These are phyloP conservation scores for Hypomyces perniciosus DNA, from an alignment of 2,329 filamentous ascomycete species.

Conservation along the genomic window DNA sequence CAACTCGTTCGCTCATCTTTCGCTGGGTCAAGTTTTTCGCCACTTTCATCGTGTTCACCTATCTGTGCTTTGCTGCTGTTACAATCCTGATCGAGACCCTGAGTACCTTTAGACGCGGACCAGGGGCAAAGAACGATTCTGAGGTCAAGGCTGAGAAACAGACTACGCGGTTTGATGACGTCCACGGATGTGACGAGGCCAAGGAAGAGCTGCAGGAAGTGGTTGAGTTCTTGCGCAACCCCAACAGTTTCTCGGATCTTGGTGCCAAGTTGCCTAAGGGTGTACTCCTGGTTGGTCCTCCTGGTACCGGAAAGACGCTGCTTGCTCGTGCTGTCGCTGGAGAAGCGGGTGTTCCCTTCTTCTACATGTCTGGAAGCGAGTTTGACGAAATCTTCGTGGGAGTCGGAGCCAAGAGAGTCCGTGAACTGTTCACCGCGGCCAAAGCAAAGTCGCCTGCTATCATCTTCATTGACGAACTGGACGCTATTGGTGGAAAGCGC, in stretches of 20 bases:
- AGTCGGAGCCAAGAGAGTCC: slow-evolving; percentile 91
- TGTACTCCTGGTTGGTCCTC: slow-evolving; percentile 88
- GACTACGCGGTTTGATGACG: slow-evolving; percentile 83
- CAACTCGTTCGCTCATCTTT: slow-evolving; percentile 70
- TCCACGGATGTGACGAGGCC: slow-evolving; percentile 95
- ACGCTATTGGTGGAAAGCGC: slow-evolving; percentile 89
- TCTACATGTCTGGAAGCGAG: slow-evolving; percentile 99
- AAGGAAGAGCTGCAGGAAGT: slow-evolving; percentile 97
- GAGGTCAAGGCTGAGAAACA: slow-evolving; percentile 92
- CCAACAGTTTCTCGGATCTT: slow-evolving; percentile 85
- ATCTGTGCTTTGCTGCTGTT: slow-evolving; percentile 71
- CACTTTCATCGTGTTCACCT: slow-evolving; percentile 71
- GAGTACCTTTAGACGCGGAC: slow-evolving; percentile 67
- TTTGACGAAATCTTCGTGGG: slow-evolving; percentile 99
- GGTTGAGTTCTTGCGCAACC: slow-evolving; percentile 91
- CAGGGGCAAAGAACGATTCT: slow-evolving; percentile 64
- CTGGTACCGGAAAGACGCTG: slow-evolving; percentile 95
- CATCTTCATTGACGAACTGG: slow-evolving; percentile 90
- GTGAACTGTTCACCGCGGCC: slow-evolving; percentile 81
- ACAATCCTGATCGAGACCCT: slow-evolving; percentile 78
- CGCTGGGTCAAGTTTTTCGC: slow-evolving; percentile 86
- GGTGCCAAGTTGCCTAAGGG: slow-evolving; percentile 97
- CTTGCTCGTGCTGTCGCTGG: slow-evolving; percentile 92
- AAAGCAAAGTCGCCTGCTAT: slow-evolving; percentile 84
- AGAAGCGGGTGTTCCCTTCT: slow-evolving; percentile 96